Evolutionary conservation across 208 protist genomes (phyloP), one percentile per base, ranked within the genome.

Genomic region (Crithidia bombi): DNA sequence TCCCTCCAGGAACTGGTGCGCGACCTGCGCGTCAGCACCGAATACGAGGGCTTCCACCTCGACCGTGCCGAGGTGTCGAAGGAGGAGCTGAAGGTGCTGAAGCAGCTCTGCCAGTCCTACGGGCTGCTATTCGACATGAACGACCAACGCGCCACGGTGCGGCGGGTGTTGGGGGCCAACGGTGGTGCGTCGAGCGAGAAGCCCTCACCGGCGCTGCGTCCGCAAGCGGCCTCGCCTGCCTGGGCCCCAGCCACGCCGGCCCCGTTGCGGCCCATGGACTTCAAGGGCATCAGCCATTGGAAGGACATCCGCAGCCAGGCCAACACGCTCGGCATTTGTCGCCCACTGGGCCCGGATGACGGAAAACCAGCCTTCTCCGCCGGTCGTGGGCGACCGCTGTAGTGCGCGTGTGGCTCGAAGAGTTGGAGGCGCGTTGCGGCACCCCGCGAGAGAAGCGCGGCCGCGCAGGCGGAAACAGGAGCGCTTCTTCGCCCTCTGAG

Each of bases 31-130:
- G 77, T 91, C 33, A 95, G 90, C 73, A 75, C 62, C 25, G 86
- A 91, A 59, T 75, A 95, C 74, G 86, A 92, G 43, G 90, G 90
- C 56, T 92, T 95, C 68, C 51, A 71, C 41, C 85, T 85, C 51
- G 51, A 76, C 58, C 81, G 78, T 65, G 59, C 25, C 25, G 83
- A 90, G 23, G 81, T 95, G 35, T 75, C 69, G 43, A 88, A 89
- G 65, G 90, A 89, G 38, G 81, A 90, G 52, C 32, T 93, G 26
- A 90, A 91, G 73, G 17, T 80, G 35, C 74, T 95, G 47, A 91
- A 90, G 75, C 87, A 93, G 70, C 81, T 92, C 21, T 92, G 85
- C 61, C 75, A 87, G 62, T 88, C 87, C 6, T 93, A 95, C 71
- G 77, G 77, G 15, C 73, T 92, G 28, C 62, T 71, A 19, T 86